Evolutionary conservation across 495 filamentous ascomycete genomes (phyloP).

Genomic region (Jackrogersella minutella): DNA sequence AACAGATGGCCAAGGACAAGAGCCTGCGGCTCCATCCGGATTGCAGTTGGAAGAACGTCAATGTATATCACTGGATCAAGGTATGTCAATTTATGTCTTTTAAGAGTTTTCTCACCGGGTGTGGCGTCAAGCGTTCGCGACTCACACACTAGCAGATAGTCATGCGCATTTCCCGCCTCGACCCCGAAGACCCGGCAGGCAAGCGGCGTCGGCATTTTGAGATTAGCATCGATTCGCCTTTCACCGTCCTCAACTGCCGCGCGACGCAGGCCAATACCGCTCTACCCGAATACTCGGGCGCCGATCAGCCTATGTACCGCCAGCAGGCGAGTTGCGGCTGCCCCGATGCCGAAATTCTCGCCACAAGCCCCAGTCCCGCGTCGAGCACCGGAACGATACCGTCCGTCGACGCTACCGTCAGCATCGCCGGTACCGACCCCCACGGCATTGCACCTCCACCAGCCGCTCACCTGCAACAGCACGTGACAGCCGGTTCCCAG

Average conservation of each 20-base stretch:
- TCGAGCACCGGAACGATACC: slow-evolving; percentile 47
- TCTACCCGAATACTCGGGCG: slow-evolving; percentile 82
- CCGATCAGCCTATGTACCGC: slow-evolving; percentile 51
- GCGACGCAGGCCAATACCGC: slow-evolving; percentile 91
- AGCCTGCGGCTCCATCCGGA: slow-evolving; percentile 82
- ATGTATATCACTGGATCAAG: slow-evolving; percentile 99
- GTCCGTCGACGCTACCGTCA: slow-evolving; percentile 12
- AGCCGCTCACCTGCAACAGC: slow-evolving; percentile 37
- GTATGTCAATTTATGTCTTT: slow-evolving; percentile 56
- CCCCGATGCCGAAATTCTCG: slow-evolving; percentile 68
- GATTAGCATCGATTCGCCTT: slow-evolving; percentile 97
- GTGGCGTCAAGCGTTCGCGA: slow-evolving; percentile 14
- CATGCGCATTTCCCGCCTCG: slow-evolving; percentile 89
- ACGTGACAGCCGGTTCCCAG: slow-evolving; percentile 33
- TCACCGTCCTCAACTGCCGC: slow-evolving; percentile 93
- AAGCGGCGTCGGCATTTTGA: slow-evolving; percentile 92
- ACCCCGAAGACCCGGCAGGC: slow-evolving; percentile 76
- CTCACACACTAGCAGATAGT: slow-evolving; percentile 76
- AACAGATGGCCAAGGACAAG: slow-evolving; percentile 84
- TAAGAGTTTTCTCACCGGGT: neutral
- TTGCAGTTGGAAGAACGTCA: slow-evolving; percentile 94
- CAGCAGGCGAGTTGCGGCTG: slow-evolving; percentile 77
- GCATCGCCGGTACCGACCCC: slow-evolving; percentile 10
- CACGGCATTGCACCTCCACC: slow-evolving; percentile 30
- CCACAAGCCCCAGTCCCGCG: slow-evolving; percentile 45